Conservation (phyloP, 202 grass and related monocot species). For the Schoenoplectus tabernaemontani region DNA sequence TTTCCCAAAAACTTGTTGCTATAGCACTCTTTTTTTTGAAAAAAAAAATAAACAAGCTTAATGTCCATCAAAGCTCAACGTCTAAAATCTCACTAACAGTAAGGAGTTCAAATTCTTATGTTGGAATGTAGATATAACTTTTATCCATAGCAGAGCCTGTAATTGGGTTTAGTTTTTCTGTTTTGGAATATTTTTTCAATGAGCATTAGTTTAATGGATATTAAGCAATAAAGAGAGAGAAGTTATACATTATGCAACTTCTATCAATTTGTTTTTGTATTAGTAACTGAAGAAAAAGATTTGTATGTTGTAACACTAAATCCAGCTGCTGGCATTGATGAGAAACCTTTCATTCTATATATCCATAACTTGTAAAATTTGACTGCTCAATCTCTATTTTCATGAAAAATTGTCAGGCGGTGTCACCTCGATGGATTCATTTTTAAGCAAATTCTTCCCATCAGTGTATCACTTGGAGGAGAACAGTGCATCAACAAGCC, state of each 20-base stretch:
- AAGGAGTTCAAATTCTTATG: neutral
- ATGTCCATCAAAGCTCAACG: neutral
- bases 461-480: slow-evolving; percentile 32
- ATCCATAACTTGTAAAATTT: neutral
- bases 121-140: neutral
- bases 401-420: slow-evolving; percentile 28
- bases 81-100: neutral
- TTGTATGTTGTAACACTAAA: neutral
- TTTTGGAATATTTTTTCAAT: neutral
- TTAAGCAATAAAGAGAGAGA: neutral
- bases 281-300: neutral
- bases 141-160: neutral
- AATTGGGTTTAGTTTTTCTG: neutral
- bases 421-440: slow-evolving; percentile 75
- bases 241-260: neutral
- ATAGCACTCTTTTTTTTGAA: neutral
- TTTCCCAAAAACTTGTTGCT: neutral
- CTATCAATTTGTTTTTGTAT: neutral
- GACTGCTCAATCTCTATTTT: neutral
- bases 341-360: neutral
- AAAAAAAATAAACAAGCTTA: neutral
- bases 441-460: slow-evolving; percentile 58
- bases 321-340: neutral
- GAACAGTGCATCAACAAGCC: neutral
- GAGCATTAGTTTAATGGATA: neutral